Conservation (phyloP, 371 early-diverging fungal species). For the Lichtheimia ramosa region DNA sequence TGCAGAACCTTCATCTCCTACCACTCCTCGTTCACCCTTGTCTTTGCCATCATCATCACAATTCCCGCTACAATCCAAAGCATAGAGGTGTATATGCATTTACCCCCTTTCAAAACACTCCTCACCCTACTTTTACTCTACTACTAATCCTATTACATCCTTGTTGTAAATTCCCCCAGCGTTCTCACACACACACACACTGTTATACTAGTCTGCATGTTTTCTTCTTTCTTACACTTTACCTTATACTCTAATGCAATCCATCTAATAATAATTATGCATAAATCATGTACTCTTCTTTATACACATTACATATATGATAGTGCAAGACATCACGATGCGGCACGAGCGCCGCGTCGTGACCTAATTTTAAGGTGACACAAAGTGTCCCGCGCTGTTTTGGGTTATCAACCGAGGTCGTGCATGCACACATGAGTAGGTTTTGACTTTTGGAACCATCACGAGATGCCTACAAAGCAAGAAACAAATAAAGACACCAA, state of each 20-base stretch:
- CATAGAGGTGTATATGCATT: conserved; percentile 2
- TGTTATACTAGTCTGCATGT: no score
- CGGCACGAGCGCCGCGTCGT: no score
- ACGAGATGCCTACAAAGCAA: not conserved
- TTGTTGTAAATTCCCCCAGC: not conserved
- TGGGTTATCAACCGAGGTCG: no score
- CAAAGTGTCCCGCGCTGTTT: no score
- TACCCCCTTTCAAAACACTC: not conserved
- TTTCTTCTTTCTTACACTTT: no score
- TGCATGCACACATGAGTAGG: no score
- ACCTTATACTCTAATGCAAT: not conserved
- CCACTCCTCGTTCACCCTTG: conserved; percentile 27
- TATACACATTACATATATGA: no score
- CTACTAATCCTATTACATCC: not conserved
- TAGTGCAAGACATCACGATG: no score
- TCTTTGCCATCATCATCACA: conserved; percentile 2
- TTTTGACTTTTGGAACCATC: no score
- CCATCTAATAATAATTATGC: not conserved
- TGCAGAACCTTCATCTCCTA: conserved; percentile 33
- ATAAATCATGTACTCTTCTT: no score
- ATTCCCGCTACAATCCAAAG: conserved; percentile 14
- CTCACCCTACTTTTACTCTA: not conserved
- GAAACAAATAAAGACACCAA: not conserved
- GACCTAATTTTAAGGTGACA: no score
- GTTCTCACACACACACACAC: not conserved